Evolutionary conservation across 257 asterid genomes (phyloP), one percentile per base, ranked within the genome.

Genomic region (Ballota nigra): DNA sequence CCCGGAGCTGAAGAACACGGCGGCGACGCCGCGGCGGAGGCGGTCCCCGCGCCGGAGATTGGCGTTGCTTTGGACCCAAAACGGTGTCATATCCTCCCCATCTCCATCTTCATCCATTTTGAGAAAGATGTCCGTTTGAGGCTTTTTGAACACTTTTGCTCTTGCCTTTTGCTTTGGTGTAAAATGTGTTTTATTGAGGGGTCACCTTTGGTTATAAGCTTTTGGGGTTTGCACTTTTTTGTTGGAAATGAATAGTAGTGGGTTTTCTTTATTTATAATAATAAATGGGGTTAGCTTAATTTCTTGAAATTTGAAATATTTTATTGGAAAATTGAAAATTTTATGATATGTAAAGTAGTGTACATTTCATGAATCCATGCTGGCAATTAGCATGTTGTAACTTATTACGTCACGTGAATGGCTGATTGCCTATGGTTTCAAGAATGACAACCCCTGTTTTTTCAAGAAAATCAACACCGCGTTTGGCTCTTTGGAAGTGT

Each of bases 1-100:
- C 33, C 91, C 96, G 0, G 96, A 87, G 91, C 89, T 90, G 61
- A 93, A 75, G 81, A 91, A 56, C 24, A 85, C 41, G 22, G 89
- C 69, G 19, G 92, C 73, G 22, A 75, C 63, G 29, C 89, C 78
- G 80, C 78, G 81, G 62, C 87, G 88, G 5, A 87, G 71, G 49
- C 91, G 87, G 20, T 86, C 92, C 0, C 40, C 71, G 0, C 84
- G 95, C 82, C 88, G 91, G 83, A 43, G 83, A 76, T 83, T 65
- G 83, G 76, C 55, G 85, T 70, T 73, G 80, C 77, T 80, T 52
- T 86, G 88, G 13, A 86, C 70, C 98, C 98, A 93, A 69, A 93
- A 93, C 61, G 97, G 98, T 1, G 92, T 81, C 68, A 36, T 29
- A 20, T 78, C 81, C 12, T 84, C 89, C 63, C 81, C 84, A 47